Percentiles rank a stretch among this genome's conserved stretches.
Conservation (phyloP, 2,329 filamentous ascomycete genomes). For the Trichophyton rubrum region DNA sequence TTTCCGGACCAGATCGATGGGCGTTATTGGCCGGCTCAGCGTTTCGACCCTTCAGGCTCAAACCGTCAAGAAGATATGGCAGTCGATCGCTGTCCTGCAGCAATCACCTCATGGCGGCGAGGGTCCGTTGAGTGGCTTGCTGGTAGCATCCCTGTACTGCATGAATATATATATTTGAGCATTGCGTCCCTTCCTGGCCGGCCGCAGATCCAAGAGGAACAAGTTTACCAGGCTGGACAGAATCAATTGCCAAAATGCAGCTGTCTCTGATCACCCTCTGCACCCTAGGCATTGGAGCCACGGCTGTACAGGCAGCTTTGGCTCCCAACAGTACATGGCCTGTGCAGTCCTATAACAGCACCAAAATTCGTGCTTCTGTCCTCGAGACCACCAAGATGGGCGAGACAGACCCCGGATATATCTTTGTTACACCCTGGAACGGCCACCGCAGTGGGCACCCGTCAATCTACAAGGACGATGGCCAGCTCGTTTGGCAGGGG, state of each 20-base stretch:
- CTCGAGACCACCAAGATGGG: conserved; percentile 23
- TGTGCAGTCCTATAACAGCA: conserved; percentile 12
- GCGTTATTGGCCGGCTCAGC: background rate
- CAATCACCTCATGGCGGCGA: background rate
- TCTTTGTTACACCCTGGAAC: conserved; percentile 25
- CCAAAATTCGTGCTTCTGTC: conserved; percentile 19
- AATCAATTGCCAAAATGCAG: background rate
- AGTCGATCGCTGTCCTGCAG: background rate
- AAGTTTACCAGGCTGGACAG: background rate
- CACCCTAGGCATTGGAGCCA: background rate
- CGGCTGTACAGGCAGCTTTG: background rate
- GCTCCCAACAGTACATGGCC: conserved; percentile 11
- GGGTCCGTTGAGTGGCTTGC: background rate
- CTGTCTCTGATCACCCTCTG: background rate
- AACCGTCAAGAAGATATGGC: background rate
- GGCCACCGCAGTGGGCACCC: conserved; percentile 20
- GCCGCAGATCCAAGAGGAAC: background rate
- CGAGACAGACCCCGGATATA: conserved; percentile 22
- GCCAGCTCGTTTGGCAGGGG: conserved; percentile 26
- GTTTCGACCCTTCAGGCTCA: background rate
- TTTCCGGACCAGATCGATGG: background rate
- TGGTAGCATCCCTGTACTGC: background rate
- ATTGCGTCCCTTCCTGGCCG: background rate
- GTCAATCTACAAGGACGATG: conserved; percentile 27
- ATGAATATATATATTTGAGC: background rate